Evolutionary conservation across 768 basidiomycete species (phyloP).

Genomic region (Auricularia sp.): DNA sequence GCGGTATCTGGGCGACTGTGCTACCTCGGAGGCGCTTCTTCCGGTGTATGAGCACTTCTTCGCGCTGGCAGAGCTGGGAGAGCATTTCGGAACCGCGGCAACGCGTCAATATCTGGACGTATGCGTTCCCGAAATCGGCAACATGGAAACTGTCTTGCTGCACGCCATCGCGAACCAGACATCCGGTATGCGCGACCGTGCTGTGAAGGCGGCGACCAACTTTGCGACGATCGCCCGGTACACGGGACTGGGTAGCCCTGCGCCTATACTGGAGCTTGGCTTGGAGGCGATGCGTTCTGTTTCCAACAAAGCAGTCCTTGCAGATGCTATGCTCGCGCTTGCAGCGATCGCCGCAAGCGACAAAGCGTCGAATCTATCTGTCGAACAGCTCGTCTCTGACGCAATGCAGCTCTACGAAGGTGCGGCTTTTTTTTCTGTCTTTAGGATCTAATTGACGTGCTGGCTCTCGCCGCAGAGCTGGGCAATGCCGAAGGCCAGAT

Average conservation of each 20-base stretch:
- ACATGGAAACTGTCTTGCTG: background rate
- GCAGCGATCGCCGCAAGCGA: background rate
- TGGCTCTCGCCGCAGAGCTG: background rate
- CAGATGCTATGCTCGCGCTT: background rate
- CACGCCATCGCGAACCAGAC: background rate
- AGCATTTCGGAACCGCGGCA: background rate
- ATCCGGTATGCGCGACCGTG: background rate
- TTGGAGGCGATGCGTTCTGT: background rate
- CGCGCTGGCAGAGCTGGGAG: background rate
- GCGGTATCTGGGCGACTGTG: constrained; percentile 1
- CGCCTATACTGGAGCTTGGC: background rate
- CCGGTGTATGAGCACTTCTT: background rate
- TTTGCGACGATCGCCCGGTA: background rate
- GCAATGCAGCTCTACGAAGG: background rate
- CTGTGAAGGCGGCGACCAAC: background rate
- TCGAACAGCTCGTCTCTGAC: background rate
- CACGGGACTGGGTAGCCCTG: background rate
- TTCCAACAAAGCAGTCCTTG: background rate
- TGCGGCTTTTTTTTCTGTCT: background rate
- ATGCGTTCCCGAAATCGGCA: background rate
- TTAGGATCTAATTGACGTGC: background rate
- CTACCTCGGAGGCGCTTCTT: background rate
- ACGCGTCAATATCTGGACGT: background rate
- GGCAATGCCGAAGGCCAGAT: background rate
- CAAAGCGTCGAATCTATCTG: background rate